Base-by-base conservation (phyloP, 108 stramenopile species). In the Aurantiochytrium sp. region DNA sequence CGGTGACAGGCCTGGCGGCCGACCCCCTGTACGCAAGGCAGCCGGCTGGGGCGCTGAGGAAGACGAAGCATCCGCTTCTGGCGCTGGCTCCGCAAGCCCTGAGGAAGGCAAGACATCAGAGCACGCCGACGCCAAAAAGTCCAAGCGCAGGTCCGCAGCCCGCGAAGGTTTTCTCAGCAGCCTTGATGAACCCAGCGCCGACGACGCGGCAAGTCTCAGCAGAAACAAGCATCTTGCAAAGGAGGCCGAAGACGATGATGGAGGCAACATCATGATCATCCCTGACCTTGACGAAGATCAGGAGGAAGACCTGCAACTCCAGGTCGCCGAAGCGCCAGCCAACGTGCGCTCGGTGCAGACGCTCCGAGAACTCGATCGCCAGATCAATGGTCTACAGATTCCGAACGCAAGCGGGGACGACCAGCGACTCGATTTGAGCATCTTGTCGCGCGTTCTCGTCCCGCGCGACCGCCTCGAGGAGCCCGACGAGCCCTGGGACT, bases 1-100 rank as follows among this genome's bases (percentile, higher is more conserved):
- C 12, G 17, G 21, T 2, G 59, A 65, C 34, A 48, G 39, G 8
- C 21, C 36, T 39, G 42, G 6, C 0, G 24, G 19, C 39, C 39
- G 45, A n/a, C 73, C 39, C 36, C 73, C 42, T 12, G 73, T 48
- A 6, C 73, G 73, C n/a, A 81, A 81, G 45, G 10, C 73, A 12
- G 73, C 73, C n/a, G 73, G 73, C 39, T 81, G 73, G 73, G 73
- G 73, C 39, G 73, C 21, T 22, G 73, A 48, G 30, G 73, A 81
- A 37, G 45, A 24, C 1, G 30, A 2, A 32, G 31, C n/a, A 15
- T 6, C 27, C 3, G 50, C 50, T 52, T 8, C 15, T 52, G 50
- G 50, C 50, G 50, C 50, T 52, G 50, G 50, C n/a, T n/a, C n/a
- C n/a, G n/a, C n/a, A n/a, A n/a, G n/a, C n/a, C n/a, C n/a, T 52